These are phyloP conservation scores for Lentinula aciculospora DNA, from an alignment of 768 basidiomycete genomes.

Conservation along the genomic window DNA sequence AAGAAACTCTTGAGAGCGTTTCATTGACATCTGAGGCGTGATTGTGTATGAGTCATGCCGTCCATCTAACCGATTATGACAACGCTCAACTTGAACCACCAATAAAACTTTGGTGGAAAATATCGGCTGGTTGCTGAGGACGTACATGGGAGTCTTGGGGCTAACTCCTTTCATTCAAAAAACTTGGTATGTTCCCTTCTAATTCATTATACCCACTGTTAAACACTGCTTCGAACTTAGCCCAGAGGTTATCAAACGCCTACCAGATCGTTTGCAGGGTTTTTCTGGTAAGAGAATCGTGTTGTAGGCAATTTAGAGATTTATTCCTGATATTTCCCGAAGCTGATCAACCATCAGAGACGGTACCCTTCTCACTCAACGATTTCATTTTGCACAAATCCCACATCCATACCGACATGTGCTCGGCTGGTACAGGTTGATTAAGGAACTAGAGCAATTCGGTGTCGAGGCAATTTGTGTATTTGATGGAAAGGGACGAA, in stretches of 20 bases:
- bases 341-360: conserved; percentile 41
- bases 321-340: conserved; percentile 5
- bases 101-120: no score
- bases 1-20: no score
- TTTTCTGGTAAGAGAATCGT: conserved; percentile 67
- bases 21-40: no score
- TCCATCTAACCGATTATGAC: no score
- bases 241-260: conserved; percentile 54
- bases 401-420: conserved; percentile 67
- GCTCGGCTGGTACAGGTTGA: conserved; percentile 71
- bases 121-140: no score
- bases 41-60: no score
- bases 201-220: neutral
- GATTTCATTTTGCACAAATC: conserved; percentile 66
- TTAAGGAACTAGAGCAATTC: conserved; percentile 53
- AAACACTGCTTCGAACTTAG: conserved; percentile 34
- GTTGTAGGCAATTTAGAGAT: conserved; percentile 44
- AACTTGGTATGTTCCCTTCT: conserved; percentile 39
- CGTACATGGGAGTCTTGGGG: conserved; percentile 64
- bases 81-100: no score
- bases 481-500: conserved; percentile 72
- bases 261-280: conserved; percentile 59
- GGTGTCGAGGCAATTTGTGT: conserved; percentile 65
- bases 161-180: conserved; percentile 66
- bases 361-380: conserved; percentile 81